Evolutionary conservation across 2,329 filamentous ascomycete species (phyloP), one percentile per base, ranked within the genome.

Genomic region (Laburnicola sp.): DNA sequence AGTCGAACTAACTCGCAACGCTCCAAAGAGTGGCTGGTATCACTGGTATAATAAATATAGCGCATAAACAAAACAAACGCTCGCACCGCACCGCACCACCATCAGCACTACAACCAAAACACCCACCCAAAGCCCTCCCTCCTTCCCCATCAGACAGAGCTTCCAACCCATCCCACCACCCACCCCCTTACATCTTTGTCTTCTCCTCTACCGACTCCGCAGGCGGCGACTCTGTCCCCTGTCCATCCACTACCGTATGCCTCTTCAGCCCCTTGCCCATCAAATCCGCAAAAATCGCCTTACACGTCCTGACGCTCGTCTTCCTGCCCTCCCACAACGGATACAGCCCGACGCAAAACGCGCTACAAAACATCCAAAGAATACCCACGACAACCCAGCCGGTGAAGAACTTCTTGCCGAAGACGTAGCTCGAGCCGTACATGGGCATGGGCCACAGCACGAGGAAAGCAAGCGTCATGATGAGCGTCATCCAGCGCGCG

Each of bases 401-500:
- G 0, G 87, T 89, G 74, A 93, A 94, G 78, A 94, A 94, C 23
- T 79, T 80, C 77, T 89, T 88, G 71, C 81, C 85, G 74, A 94
- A 95, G 47, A 96, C 82, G 68, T 96, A 96, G 0, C 82, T 82
- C 0, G 81, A 80, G 8, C 90, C 91, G 66, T 94, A 96, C 84
- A 96, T 86, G 1, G 91, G 91, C 82, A 96, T 93, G 0, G 92
- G 91, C 91, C 91, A 96, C 11, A 96, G 81, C 2, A 96, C 79
- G 0, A 96, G 76, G 49, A 96, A 78, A 0, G 84, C 80, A 0
- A 96, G 54, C 0, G 89, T 88, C 76, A 90, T 78, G 58, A 81
- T 71, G 7, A 84, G 76, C 0, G 86, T 89, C 55, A 84, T 69
- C 28, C 74, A 76, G 44, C 82, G 77, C 0, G 83, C 81, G 63